Base-by-base conservation (phyloP, 805 yeast genomes). In the Tanozyma kutaoensis region DNA sequence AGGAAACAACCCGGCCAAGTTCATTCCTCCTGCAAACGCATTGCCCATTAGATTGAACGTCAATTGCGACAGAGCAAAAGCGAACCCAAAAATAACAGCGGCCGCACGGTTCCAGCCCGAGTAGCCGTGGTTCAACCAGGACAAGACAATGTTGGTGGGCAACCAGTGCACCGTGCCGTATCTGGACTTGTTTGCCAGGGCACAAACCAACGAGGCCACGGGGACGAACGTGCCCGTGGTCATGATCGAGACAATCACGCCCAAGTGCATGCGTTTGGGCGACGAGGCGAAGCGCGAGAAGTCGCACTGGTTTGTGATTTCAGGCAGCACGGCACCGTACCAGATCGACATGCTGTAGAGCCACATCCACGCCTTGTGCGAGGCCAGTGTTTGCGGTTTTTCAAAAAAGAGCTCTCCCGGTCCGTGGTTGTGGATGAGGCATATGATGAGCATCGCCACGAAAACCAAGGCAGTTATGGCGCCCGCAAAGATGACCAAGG, bases 1-100 rank as follows among this genome's bases (percentile, higher is more conserved):
- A 12, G 70, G 70, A 26, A 55, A 48, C 33, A 67, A 36, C 25
- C 62, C 71, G 15, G 68, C 58, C 35, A 68, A 37, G 33, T 66
- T 72, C 51, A 64, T 68, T 12, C 69, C 71, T 9, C 66, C 67
- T 24, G 66, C 51, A 23, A 58, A 47, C 22, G 64, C 59, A 33
- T 61, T 61, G 18, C 15, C 68, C 25, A 55, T 34, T 17, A 52
- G 34, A 31, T 59, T 58, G 31, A 54, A 35, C 10, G 53, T 42
- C 7, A 55, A 24, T 31, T 58, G 62, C 40, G 58, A 47, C 11
- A 41, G 33, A 5, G 45, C 30, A 30, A 55, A 51, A 2, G 48
- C 39, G 13, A 48, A 32, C 1, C 57, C 45, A 8, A 52, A 47
- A 34, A 62, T 67, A 40, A 67, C 66, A 2, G 64, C 61, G 6